These are phyloP conservation scores for Microbotryum intermedium DNA, from an alignment of 1,284 basidiomycete species.

Conservation along the genomic window DNA sequence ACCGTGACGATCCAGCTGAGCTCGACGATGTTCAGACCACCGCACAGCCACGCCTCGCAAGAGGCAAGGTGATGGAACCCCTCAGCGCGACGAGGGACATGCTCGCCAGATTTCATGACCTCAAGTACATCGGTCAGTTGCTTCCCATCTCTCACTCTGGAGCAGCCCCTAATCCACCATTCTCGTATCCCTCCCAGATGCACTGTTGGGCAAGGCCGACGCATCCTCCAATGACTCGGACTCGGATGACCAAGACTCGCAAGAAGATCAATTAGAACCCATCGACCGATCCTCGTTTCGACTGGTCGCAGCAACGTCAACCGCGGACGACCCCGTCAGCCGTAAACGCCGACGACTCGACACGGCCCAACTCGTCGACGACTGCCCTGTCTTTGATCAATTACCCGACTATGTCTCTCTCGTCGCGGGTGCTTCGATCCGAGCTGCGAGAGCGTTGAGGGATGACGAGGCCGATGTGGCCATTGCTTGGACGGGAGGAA, in stretches of 20 bases:
- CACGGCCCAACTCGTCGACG: constrained; percentile 48
- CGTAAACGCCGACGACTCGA: constrained; percentile 21
- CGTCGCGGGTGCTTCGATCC: constrained; percentile 67
- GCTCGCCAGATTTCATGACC: constrained; percentile 42
- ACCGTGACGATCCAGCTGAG: constrained; percentile 44
- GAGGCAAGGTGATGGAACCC: constrained; percentile 32
- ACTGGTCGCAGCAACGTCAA: neutral
- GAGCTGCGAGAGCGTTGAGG: constrained; percentile 57
- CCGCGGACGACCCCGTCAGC: constrained; percentile 15
- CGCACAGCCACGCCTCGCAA: constrained; percentile 40
- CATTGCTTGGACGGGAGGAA: constrained; percentile 75
- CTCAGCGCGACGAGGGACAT: constrained; percentile 33
- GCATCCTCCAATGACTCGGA: constrained; percentile 28
- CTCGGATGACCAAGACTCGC: neutral
- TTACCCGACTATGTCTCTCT: constrained; percentile 61
- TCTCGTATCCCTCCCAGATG: neutral
- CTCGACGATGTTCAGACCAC: constrained; percentile 33
- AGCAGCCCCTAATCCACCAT: neutral
- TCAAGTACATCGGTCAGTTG: constrained; percentile 37
- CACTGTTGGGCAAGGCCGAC: constrained; percentile 41
- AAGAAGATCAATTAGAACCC: constrained; percentile 10
- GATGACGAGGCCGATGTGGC: constrained; percentile 52
- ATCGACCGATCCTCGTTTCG: constrained; percentile 1
- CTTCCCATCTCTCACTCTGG: neutral
- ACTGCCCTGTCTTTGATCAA: constrained; percentile 66